A percentile compares a stretch with the other conserved stretches of the same genome.
Conservation (phyloP, 139 green algal genomes). For the Gonium pectorale region DNA sequence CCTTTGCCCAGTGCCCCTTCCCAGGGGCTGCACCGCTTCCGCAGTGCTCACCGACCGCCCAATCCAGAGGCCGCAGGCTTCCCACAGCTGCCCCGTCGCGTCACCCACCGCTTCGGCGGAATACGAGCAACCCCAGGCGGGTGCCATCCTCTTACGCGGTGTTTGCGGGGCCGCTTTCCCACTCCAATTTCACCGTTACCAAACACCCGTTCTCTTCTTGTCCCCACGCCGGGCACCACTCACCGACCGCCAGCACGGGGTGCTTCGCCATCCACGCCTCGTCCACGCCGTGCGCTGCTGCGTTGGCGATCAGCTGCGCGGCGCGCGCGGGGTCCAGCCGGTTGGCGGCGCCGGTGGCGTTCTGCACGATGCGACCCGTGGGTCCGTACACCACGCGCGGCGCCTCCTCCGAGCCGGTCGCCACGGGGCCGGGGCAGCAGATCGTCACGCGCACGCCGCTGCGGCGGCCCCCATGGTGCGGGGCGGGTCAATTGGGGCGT, state of each 20-base stretch:
- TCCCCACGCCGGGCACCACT: background rate
- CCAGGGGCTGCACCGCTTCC: too few species aligned
- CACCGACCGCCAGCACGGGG: conserved; percentile 81
- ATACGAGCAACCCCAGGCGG: too few species aligned
- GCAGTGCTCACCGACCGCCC: too few species aligned
- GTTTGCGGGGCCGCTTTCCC: too few species aligned
- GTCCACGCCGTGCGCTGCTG: conserved; percentile 73
- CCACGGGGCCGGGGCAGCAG: conserved; percentile 83
- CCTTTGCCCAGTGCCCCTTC: too few species aligned
- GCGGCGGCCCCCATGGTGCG: too few species aligned
- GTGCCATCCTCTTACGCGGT: too few species aligned
- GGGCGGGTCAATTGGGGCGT: too few species aligned
- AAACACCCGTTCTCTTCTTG: background rate
- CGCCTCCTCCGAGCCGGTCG: conserved; percentile 36
- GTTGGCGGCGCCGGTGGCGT: conserved; percentile 34
- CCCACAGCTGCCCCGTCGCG: too few species aligned
- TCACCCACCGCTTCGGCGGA: too few species aligned
- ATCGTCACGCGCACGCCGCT: conserved; percentile 81
- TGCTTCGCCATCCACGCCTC: conserved; percentile 88
- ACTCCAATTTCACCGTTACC: background rate
- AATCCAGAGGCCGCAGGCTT: too few species aligned
- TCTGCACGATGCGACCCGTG: conserved; percentile 43
- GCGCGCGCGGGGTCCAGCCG: conserved; percentile 37
- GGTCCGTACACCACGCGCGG: conserved; percentile 73
- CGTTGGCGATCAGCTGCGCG: conserved; percentile 74